Evolutionary conservation across 2,329 filamentous ascomycete species (phyloP), one percentile per base, ranked within the genome.

Genomic region (Fusarium continuum): DNA sequence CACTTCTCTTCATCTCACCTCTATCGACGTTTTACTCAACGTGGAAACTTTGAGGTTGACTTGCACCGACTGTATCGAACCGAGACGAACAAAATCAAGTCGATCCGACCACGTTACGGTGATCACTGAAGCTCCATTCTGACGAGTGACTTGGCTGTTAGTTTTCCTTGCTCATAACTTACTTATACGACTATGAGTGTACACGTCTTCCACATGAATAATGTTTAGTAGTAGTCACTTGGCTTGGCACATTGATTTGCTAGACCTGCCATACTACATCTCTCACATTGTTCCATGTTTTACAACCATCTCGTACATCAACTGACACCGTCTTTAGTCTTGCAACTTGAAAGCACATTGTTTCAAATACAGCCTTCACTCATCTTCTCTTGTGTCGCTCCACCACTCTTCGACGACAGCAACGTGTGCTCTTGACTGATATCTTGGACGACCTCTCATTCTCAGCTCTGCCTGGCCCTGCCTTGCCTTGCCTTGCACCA

Each of bases 131-230:
- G 35, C 55, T 53, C 40, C 35, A 47, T 31, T 25, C 29, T 51
- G 62, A 67, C 46, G 19, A 47, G 20, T 54, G 44, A 35, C 19
- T 56, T 55, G 41, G 58, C 54, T 66, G 67, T 69, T 60, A 55
- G 67, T 69, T 35, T 38, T 25, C 46, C 44, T 55, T 31, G 17
- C 38, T 29, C 29, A 20, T 52, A 25, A n/a, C n/a, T n/a, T 32
- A n/a, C 23, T 10, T 38, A 17, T 20, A 34, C 25, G 23, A 29
- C 17, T 13, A 34, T 28, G 14, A 16, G 16, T 6, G 17, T 28
- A n/a, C 29, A 35, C 29, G 31, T 16, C 38, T 23, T 48, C 23
- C 17, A n/a, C 34, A 32, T 56, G 41, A 39, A 61, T 60, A 29
- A 41, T 26, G 44, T 49, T 26, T 13, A 49, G 20, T 47, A 16